Base-by-base conservation (phyloP, 2,329 filamentous ascomycete species). In the Thielaviopsis euricoi region DNA sequence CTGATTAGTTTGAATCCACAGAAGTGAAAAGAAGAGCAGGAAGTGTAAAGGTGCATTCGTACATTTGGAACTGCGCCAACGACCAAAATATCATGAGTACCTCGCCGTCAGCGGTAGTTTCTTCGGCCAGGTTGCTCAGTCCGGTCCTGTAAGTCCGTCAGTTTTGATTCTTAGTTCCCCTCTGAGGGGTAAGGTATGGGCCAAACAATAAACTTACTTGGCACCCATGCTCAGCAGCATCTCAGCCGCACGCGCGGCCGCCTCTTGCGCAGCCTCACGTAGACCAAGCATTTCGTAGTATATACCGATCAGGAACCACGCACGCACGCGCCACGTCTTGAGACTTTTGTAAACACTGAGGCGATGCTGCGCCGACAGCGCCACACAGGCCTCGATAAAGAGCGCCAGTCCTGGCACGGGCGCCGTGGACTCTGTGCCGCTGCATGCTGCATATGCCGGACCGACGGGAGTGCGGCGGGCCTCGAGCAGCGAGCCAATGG, bases 11-110 rank as follows among this genome's bases (percentile, higher is more conserved):
- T 33, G 2, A 10, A 10, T 33, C n/a, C 22, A 37, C 17, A 26
- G 29, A 19, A 22, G 15, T n/a, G 1, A 23, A 26, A 25, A n/a
- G 9, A 48, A 17, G 29, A 33, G 25, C 22, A 13, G 12, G 51
- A 15, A 26, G 19, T 25, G 6, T 5, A 21, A 10, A 17, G 19
- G 15, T 33, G 50, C 57, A n/a, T n/a, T n/a, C n/a, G 53, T 58
- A 58, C 57, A 58, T 58, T 17, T 58, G 57, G 25, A 54, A 58
- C 13, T 50, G 40, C 12, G 53, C 33, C 29, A 58, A 43, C 15
- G 57, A 54, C 57, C 57, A 58, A 21, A 54, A 58, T 4, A 58
- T 19, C 26, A 58, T 49, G 15, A 58, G 21, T 23, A 23, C 43
- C 25, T 57, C 57, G 9, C 43, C 52, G 29, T 58, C 57, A 17